phyloP scores from a whole-genome alignment of 192 early-diverging fungal genomes.

The Pilobolus umbonatus region DNA sequence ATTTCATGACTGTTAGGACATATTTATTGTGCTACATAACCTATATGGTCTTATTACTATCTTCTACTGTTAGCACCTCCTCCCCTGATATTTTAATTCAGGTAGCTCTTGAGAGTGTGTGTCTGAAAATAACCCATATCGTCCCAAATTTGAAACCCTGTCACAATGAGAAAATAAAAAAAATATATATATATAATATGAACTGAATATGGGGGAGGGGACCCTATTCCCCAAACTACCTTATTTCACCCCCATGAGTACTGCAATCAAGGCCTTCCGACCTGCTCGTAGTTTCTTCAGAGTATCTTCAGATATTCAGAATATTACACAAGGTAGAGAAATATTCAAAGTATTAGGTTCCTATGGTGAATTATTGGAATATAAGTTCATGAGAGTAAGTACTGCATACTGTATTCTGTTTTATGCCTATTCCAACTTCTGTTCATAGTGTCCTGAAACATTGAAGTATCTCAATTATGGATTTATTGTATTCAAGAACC shows the following conservation, averaged over 20 bases:
- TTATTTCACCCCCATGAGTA: not conserved
- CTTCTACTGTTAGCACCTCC: too few relatives aligned
- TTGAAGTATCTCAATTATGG: constrained; percentile 22
- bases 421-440: not conserved
- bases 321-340: constrained; percentile 18
- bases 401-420: not conserved
- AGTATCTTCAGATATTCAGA: not conserved
- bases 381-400: constrained; percentile 30
- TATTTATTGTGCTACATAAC: too few relatives aligned
- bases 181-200: too few relatives aligned
- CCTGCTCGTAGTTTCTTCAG: constrained; percentile 17
- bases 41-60: too few relatives aligned
- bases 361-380: constrained; percentile 31
- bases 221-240: too few relatives aligned
- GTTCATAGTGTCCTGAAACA: constrained; percentile 26
- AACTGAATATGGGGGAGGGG: too few relatives aligned
- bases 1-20: too few relatives aligned
- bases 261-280: not conserved
- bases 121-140: too few relatives aligned
- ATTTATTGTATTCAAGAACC: constrained; percentile 25
- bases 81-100: too few relatives aligned
- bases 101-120: too few relatives aligned
- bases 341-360: constrained; percentile 19
- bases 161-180: too few relatives aligned
- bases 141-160: too few relatives aligned